phyloP scores from a whole-genome alignment of 2,329 filamentous ascomycete species.

The Cephalotrichum gorgonifer region DNA sequence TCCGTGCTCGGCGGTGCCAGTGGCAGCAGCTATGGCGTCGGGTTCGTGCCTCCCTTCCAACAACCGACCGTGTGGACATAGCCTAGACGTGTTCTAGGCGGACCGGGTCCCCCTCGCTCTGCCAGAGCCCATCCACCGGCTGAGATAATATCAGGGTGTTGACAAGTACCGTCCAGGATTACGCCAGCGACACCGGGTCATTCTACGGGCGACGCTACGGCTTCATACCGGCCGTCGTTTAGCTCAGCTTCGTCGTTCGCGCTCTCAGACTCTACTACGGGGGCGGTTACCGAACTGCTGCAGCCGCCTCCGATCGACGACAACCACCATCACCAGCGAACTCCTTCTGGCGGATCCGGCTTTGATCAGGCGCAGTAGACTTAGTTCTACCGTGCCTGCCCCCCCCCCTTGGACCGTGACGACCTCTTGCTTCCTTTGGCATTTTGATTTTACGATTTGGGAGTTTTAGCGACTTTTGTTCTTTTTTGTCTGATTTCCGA shows the following conservation, averaged over 20 bases:
- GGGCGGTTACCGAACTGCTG: neutral
- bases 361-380: neutral
- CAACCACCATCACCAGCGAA: neutral
- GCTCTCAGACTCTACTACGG: neutral
- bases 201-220: neutral
- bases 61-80: constrained; percentile 49
- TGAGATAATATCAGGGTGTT: neutral
- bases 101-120: neutral
- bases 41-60: constrained; percentile 51
- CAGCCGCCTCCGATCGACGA: neutral
- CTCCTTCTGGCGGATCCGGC: neutral
- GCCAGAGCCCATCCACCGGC: too few relatives aligned
- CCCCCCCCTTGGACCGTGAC: neutral
- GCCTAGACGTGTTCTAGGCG: constrained; percentile 7
- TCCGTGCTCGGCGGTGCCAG: constrained; percentile 11
- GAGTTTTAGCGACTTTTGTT: neutral
- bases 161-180: neutral
- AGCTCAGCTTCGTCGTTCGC: neutral
- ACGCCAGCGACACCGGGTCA: neutral
- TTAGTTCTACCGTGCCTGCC: too few relatives aligned
- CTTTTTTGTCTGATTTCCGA: neutral
- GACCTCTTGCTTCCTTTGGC: neutral
- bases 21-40: constrained; percentile 33
- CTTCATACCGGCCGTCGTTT: neutral
- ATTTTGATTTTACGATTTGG: neutral